A percentile compares a stretch with the other conserved stretches of the same genome.
These are phyloP conservation scores for Lobulomyces angularis DNA, from an alignment of 192 early-diverging fungal species.

Conservation along the genomic window DNA sequence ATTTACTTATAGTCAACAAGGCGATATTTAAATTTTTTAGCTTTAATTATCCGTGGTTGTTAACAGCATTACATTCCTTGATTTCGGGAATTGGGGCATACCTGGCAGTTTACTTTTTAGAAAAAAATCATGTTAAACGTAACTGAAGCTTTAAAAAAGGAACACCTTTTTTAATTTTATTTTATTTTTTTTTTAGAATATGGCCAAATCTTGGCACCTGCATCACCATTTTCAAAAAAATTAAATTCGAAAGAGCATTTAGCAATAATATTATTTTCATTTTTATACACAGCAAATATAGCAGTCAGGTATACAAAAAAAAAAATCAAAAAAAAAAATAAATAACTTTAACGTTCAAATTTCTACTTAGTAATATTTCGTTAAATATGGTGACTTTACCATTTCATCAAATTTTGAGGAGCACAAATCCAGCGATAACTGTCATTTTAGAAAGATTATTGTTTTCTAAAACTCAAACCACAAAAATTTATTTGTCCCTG, in stretches of 20 bases:
- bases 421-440: slow-evolving; percentile 71
- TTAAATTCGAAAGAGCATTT: no score
- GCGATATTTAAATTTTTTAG: slow-evolving; percentile 57
- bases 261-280: slow-evolving; percentile 63
- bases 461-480: slow-evolving; percentile 37
- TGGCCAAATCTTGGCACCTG: no score
- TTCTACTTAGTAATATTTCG: slow-evolving; percentile 74
- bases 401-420: slow-evolving; percentile 73
- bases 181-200: no score
- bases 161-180: no score
- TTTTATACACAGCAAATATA: slow-evolving; percentile 83
- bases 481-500: slow-evolving; percentile 49
- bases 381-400: slow-evolving; percentile 51
- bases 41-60: slow-evolving; percentile 74
- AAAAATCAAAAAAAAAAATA: no score
- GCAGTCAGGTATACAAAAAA: no score
- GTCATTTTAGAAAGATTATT: slow-evolving; percentile 52
- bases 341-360: no score
- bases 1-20: slow-evolving; percentile 50
- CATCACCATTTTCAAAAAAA: no score
- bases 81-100: slow-evolving; percentile 57
- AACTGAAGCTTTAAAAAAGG: no score
- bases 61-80: slow-evolving; percentile 73
- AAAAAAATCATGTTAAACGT: no score
- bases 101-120: slow-evolving; percentile 5